Evolutionary conservation across 345 rosid genomes (phyloP), one percentile per base, ranked within the genome.

Genomic region (Murraya paniculata): DNA sequence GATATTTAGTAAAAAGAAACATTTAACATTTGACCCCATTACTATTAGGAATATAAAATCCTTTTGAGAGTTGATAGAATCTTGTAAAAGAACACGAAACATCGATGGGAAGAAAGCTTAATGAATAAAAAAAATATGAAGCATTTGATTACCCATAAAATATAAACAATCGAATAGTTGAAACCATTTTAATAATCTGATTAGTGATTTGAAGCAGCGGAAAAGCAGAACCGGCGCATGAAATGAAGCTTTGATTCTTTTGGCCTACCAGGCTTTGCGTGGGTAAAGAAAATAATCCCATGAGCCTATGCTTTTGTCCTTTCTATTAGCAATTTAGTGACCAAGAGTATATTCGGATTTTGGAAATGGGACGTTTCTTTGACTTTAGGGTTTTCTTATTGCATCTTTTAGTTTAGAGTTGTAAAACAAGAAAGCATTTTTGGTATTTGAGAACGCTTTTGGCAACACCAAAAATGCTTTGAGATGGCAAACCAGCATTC

Each of bases 141-240:
- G 53, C 53, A 48, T 48, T 48, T 14, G 50, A 45, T 45, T 13
- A 48, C 53, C 53, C 14, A 14, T 39, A 48, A 48, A 19, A 53
- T 4, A 53, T 53, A 53, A 53, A 53, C 5, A 53, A 19, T 53
- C 22, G 7, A 18, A 53, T 53, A 8, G 22, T 53, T 16, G 22
- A 18, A 5, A 53, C 57, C 21, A 50, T 50, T 50, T 50, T 50
- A 16, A 50, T 50, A 50, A 50, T 5, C 38, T 18, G 9, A 48
- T 13, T 28, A 18, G 38, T 27, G 60, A 7, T 25, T 22, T n/a
- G 36, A 24, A 31, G 64, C 28, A 45, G 62, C 45, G 64, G 61
- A 22, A 71, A 85, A 81, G 81, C 66, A 61, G 82, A 1, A 56
- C 75, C 82, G 83, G 84, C 83, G 81, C 79, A 64, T 64, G 68